phyloP scores from a whole-genome alignment of 441 rosid genomes.

The Manihot esculenta region DNA sequence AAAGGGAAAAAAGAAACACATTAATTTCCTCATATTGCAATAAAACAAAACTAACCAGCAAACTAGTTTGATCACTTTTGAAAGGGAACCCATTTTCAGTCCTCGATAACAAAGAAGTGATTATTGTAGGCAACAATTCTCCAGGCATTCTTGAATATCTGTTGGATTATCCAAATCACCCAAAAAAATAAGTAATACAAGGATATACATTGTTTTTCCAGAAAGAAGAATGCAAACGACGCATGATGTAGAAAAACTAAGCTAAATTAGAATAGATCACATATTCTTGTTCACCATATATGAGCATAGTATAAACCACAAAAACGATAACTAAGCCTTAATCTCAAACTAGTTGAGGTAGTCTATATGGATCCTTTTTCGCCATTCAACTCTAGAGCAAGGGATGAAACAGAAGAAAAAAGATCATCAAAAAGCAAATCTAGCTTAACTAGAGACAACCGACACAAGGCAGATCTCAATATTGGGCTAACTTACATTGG shows the following conservation, averaged over 20 bases:
- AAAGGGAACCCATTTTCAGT: conserved; percentile 57
- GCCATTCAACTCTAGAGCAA: not conserved
- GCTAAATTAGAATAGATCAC: not conserved
- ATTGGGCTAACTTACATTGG: not conserved
- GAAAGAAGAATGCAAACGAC: conserved; percentile 17
- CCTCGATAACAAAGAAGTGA: conserved; percentile 55
- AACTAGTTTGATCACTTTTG: conserved; percentile 68
- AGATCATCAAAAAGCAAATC: not conserved
- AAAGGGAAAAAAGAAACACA: not conserved
- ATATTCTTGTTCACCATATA: not conserved
- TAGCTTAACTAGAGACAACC: not conserved
- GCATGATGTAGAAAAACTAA: conserved; percentile 9
- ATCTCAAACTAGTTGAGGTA: too few relatives aligned
- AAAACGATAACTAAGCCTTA: too few relatives aligned
- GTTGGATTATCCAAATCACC: conserved; percentile 27
- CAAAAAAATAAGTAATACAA: conserved; percentile 4
- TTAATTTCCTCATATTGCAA: not conserved
- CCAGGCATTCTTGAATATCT: conserved; percentile 90
- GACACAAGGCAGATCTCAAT: not conserved
- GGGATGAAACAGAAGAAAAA: not conserved
- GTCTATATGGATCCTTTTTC: too few relatives aligned
- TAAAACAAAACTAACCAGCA: conserved; percentile 60
- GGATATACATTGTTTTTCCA: conserved; percentile 9
- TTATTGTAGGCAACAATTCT: conserved; percentile 67
- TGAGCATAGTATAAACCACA: not conserved